Percentiles rank a stretch among this genome's conserved stretches.
phyloP scores from a whole-genome alignment of 1,139 yeast genomes.

The Saccharomyces hybrid region DNA sequence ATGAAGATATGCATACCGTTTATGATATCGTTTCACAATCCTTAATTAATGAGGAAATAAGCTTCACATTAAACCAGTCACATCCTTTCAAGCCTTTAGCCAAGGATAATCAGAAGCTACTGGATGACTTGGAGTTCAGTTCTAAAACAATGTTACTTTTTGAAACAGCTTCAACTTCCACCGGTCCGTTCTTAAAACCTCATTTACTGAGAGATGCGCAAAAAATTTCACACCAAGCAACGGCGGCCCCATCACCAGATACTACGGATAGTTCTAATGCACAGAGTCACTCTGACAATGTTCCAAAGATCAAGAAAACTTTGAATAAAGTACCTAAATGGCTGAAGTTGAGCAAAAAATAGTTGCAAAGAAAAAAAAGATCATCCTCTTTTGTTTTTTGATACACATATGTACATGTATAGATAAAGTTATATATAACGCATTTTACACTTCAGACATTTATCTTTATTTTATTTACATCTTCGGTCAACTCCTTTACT shows the following conservation, averaged over 20 bases:
- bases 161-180: slow-evolving; percentile 12
- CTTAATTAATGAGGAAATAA: slow-evolving; percentile 28
- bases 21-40: slow-evolving; percentile 36
- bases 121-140: slow-evolving; percentile 25
- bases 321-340: slow-evolving; percentile 33
- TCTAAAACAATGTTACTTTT: slow-evolving; percentile 33
- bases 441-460: background rate
- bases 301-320: slow-evolving; percentile 7
- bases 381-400: background rate
- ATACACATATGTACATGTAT: background rate
- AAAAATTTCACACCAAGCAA: slow-evolving; percentile 1
- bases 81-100: slow-evolving; percentile 39
- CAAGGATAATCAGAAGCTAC: slow-evolving; percentile 13
- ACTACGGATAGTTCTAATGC: background rate
- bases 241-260: background rate
- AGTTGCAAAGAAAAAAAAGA: too few species aligned
- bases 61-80: slow-evolving; percentile 37
- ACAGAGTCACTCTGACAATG: background rate
- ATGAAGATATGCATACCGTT: slow-evolving; percentile 33
- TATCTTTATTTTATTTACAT: background rate
- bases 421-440: background rate
- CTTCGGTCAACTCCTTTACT: background rate
- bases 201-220: slow-evolving; percentile 20
- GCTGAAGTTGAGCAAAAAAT: slow-evolving; percentile 34
- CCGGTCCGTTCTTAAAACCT: slow-evolving; percentile 24